Evolutionary conservation across 129 eudicot genomes (phyloP).

Genomic region (Chrysanthemum seticuspe): DNA sequence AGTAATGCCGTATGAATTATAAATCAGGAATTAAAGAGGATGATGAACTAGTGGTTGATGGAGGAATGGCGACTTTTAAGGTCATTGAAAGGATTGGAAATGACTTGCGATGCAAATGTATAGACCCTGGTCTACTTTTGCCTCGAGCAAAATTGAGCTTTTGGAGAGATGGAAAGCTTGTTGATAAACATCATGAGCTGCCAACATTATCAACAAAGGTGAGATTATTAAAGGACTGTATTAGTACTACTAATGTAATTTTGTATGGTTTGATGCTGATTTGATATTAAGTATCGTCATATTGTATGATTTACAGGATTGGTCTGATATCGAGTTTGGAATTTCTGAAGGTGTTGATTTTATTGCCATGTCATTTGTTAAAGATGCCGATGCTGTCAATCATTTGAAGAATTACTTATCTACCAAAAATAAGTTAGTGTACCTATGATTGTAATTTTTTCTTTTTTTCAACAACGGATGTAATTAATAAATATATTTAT

Average conservation of each 20-base stretch:
- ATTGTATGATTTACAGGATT: conserved; percentile 52
- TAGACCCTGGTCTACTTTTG: conserved; percentile 59
- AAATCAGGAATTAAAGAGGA: conserved; percentile 55
- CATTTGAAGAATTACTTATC: conserved; percentile 56
- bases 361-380: conserved; percentile 72
- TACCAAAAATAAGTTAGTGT: conserved; percentile 47
- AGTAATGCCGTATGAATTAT: background rate
- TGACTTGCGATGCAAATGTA: conserved; percentile 62
- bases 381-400: conserved; percentile 47
- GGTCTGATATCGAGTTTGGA: conserved; percentile 78
- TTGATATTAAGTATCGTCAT: background rate
- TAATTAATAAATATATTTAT: no score
- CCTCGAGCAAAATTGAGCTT: conserved; percentile 75
- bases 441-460: no score
- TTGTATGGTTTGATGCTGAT: background rate
- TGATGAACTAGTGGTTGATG: conserved; percentile 70
- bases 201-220: conserved; percentile 70
- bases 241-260: background rate
- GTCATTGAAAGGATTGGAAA: conserved; percentile 59
- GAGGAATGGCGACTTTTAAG: conserved; percentile 80
- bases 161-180: conserved; percentile 74
- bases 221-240: background rate
- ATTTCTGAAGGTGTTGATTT: conserved; percentile 71
- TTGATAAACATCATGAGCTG: conserved; percentile 49
- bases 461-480: no score